Conservation (phyloP, 2,329 filamentous ascomycete genomes). For the Bipolaris sorokiniana region DNA sequence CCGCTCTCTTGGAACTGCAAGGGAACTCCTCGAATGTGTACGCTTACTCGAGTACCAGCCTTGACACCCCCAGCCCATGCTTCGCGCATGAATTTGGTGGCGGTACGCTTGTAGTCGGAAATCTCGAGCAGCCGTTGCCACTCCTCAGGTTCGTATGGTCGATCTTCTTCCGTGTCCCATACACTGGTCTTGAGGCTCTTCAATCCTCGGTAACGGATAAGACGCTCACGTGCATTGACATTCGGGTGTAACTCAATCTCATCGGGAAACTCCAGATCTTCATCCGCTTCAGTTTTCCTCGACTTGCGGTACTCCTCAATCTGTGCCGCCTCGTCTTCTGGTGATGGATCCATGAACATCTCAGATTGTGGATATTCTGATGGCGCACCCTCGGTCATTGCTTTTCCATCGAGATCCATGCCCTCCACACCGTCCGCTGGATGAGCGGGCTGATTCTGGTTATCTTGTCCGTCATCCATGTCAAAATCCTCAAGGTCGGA, state of each 20-base stretch:
- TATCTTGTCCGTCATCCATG: conserved; percentile 66
- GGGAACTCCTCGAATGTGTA: conserved; percentile 72
- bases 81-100: conserved; percentile 77
- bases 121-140: conserved; percentile 87
- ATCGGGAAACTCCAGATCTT: conserved; percentile 95
- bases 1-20: conserved; percentile 60
- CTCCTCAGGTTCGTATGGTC: conserved; percentile 83
- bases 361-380: conserved; percentile 95
- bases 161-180: conserved; percentile 90
- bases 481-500: conserved; percentile 72
- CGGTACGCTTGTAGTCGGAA: conserved; percentile 85
- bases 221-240: conserved; percentile 81
- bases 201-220: conserved; percentile 85
- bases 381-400: conserved; percentile 75
- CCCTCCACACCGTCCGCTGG: conserved; percentile 87
- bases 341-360: conserved; percentile 80
- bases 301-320: conserved; percentile 80
- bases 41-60: conserved; percentile 80
- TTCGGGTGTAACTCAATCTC: conserved; percentile 94
- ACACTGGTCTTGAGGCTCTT: conserved; percentile 87
- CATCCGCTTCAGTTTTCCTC: conserved; percentile 79
- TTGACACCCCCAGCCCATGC: conserved; percentile 86
- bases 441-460: conserved; percentile 60
- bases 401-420: conserved; percentile 56
- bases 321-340: conserved; percentile 82